These are phyloP conservation scores for Neodidymelliopsis sp. DNA, from an alignment of 2,329 filamentous ascomycete genomes.

Conservation along the genomic window DNA sequence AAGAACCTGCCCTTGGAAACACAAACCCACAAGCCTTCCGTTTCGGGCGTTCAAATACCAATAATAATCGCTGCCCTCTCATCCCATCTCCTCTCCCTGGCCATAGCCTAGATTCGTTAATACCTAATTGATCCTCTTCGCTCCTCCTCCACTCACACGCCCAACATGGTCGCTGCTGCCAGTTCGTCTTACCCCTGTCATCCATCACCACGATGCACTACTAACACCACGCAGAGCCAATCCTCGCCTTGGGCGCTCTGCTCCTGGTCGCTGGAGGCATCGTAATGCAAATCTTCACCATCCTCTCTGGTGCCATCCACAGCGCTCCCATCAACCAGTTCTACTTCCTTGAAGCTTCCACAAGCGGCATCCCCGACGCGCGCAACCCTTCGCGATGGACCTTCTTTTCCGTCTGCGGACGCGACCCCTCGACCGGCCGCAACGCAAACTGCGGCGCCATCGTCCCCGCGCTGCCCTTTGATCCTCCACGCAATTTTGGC, in stretches of 20 bases:
- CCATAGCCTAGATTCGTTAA: background rate
- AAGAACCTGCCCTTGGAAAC: slow-evolving; percentile 10
- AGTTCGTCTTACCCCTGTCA: slow-evolving; percentile 27
- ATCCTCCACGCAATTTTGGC: slow-evolving; percentile 67
- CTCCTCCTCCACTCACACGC: background rate
- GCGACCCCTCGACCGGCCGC: slow-evolving; percentile 58
- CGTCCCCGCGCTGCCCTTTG: slow-evolving; percentile 72
- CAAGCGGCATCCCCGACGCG: slow-evolving; percentile 67
- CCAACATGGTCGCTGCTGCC: slow-evolving; percentile 21
- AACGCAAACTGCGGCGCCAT: slow-evolving; percentile 68
- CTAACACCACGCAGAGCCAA: slow-evolving; percentile 55
- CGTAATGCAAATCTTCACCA: slow-evolving; percentile 70
- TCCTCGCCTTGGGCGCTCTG: slow-evolving; percentile 65
- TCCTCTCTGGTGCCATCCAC: slow-evolving; percentile 67
- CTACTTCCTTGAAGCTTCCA: slow-evolving; percentile 86
- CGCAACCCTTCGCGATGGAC: slow-evolving; percentile 79
- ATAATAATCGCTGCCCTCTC: background rate
- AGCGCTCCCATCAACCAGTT: slow-evolving; percentile 71
- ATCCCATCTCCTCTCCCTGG: slow-evolving; percentile 1
- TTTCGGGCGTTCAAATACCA: slow-evolving; percentile 12
- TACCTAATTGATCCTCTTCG: slow-evolving; percentile 5
- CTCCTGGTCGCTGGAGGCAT: slow-evolving; percentile 68
- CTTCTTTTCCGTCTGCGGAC: slow-evolving; percentile 83
- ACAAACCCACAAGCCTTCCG: slow-evolving; percentile 3
- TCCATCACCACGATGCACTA: background rate